Conservation (phyloP, 495 filamentous ascomycete species). For the Penicillium waksmanii region DNA sequence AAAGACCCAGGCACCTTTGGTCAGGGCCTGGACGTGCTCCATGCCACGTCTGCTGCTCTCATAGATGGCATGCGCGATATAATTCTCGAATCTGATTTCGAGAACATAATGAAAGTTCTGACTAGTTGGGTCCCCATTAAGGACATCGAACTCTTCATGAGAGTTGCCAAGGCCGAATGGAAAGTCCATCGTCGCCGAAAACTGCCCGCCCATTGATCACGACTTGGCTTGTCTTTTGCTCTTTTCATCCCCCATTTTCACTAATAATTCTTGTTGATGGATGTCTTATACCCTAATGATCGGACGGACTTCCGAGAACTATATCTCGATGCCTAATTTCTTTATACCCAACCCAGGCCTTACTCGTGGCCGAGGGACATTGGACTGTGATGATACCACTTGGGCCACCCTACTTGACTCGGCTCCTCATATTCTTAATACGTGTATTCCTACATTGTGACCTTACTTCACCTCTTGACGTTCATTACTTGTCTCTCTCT, state of each 20-base stretch:
- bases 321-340: conserved; percentile 26
- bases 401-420: not conserved
- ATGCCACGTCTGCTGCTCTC: conserved; percentile 87
- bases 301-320: conserved; percentile 16
- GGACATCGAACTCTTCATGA: conserved; percentile 94
- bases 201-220: conserved; percentile 19
- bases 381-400: conserved; percentile 7
- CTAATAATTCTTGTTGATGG: conserved; percentile 20
- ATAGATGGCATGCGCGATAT: conserved; percentile 93
- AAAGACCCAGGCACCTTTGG: conserved; percentile 50
- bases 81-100: conserved; percentile 91
- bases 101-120: conserved; percentile 96
- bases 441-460: conserved; percentile 3
- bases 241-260: not conserved
- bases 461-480: not conserved
- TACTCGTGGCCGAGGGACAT: conserved; percentile 8
- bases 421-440: conserved; percentile 11
- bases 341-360: conserved; percentile 25
- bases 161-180: conserved; percentile 90
- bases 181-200: conserved; percentile 67
- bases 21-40: conserved; percentile 82
- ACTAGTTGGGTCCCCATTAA: conserved; percentile 95
- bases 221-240: not conserved
- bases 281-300: conserved; percentile 34
- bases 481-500: not conserved